These are phyloP conservation scores for Ascochyta pisi DNA, from an alignment of 2,329 filamentous ascomycete species.

Conservation along the genomic window DNA sequence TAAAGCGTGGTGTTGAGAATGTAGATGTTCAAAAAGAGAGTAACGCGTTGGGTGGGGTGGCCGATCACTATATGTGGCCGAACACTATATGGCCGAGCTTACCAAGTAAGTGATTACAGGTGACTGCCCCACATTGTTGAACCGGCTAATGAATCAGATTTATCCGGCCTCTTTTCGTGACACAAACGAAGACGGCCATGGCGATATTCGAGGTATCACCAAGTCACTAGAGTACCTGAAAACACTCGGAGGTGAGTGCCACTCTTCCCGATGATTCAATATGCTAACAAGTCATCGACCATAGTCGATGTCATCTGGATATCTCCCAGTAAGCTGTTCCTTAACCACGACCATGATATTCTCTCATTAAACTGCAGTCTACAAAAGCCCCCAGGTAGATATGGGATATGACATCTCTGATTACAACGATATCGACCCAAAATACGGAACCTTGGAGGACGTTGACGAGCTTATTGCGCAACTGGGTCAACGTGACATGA, in stretches of 20 bases:
- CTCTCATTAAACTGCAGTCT: background rate
- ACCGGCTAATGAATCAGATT: background rate
- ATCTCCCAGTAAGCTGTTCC: background rate
- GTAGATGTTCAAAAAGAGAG: too few species aligned
- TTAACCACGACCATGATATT: background rate
- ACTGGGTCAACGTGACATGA: background rate
- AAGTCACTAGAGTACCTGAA: background rate
- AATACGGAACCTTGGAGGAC: background rate
- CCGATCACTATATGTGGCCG: background rate
- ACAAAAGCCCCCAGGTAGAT: slow-evolving; percentile 1
- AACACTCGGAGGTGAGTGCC: background rate
- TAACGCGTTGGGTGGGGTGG: background rate
- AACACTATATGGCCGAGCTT: background rate
- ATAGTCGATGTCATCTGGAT: background rate
- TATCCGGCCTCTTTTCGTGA: slow-evolving; percentile 1
- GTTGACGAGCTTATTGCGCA: background rate
- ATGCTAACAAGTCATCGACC: background rate
- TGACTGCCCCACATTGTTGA: too few species aligned
- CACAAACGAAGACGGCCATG: background rate
- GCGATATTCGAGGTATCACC: background rate
- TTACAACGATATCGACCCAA: background rate
- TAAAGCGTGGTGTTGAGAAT: too few species aligned
- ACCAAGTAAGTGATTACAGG: background rate
- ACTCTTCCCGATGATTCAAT: background rate
- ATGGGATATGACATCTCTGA: slow-evolving; percentile 2